Conservation (phyloP, 768 basidiomycete species). For the Daedalea quercina region DNA sequence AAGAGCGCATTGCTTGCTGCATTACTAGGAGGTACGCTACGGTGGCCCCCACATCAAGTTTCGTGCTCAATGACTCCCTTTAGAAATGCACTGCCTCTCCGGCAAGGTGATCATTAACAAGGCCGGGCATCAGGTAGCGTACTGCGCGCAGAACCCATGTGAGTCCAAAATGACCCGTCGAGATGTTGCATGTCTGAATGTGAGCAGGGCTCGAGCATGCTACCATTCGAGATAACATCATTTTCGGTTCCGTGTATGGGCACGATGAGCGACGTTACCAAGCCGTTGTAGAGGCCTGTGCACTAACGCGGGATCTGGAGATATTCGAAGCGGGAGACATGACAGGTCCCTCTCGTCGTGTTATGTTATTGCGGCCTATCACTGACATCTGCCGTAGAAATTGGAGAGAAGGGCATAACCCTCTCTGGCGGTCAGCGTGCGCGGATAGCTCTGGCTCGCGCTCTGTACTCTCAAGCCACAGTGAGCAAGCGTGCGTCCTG, state of each 20-base stretch:
- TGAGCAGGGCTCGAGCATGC: slow-evolving; percentile 68
- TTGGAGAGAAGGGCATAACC: slow-evolving; percentile 78
- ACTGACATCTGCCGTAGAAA: slow-evolving; percentile 34
- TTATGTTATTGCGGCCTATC: not conserved
- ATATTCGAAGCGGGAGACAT: slow-evolving; percentile 72
- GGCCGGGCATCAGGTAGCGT: slow-evolving; percentile 53
- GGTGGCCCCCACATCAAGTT: not conserved
- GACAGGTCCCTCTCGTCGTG: slow-evolving; percentile 43
- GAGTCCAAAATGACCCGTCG: slow-evolving; percentile 13
- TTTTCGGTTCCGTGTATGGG: slow-evolving; percentile 58
- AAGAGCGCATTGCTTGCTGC: slow-evolving; percentile 61
- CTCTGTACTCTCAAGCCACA: slow-evolving; percentile 67
- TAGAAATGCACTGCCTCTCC: slow-evolving; percentile 54
- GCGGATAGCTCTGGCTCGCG: slow-evolving; percentile 69
- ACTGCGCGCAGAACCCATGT: slow-evolving; percentile 65
- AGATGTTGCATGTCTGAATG: slow-evolving; percentile 14
- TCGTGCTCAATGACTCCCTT: not conserved
- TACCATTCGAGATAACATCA: slow-evolving; percentile 75
- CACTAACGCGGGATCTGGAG: slow-evolving; percentile 61
- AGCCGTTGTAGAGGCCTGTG: slow-evolving; percentile 67
- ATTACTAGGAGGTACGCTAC: slow-evolving; percentile 52
- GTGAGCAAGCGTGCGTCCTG: slow-evolving; percentile 24
- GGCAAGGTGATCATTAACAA: slow-evolving; percentile 54
- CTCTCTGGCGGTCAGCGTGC: slow-evolving; percentile 72
- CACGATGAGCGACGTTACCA: slow-evolving; percentile 61